Evolutionary conservation across 169 alveolate genomes (phyloP).

Genomic region (Cryptosporidium felis): DNA sequence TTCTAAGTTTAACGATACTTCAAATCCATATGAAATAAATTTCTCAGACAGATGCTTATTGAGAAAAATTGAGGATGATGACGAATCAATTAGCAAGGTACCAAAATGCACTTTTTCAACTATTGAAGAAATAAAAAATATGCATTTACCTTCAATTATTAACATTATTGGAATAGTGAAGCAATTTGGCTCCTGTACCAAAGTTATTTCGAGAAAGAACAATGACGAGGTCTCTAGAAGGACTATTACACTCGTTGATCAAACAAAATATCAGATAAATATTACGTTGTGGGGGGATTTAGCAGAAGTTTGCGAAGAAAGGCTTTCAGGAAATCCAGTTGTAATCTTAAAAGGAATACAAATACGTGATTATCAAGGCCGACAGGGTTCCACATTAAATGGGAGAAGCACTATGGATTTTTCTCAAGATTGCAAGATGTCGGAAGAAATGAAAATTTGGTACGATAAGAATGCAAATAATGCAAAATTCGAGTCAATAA

Average conservation of each 20-base stretch:
- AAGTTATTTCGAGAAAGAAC: slow-evolving; percentile 46
- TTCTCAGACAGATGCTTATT: slow-evolving; percentile 42
- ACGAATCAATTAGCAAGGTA: slow-evolving; percentile 42
- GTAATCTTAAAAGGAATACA: slow-evolving; percentile 46
- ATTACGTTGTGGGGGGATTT: slow-evolving; percentile 68
- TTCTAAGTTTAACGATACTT: slow-evolving; percentile 57
- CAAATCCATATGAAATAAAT: slow-evolving; percentile 63
- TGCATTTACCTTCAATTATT: slow-evolving; percentile 22
- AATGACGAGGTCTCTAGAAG: slow-evolving; percentile 66
- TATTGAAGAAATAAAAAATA: not conserved
- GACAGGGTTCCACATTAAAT: slow-evolving; percentile 59
- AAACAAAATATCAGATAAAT: slow-evolving; percentile 25
- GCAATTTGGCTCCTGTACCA: slow-evolving; percentile 20
- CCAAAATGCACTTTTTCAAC: slow-evolving; percentile 55
- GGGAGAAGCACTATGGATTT: slow-evolving; percentile 54
- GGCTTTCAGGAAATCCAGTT: slow-evolving; percentile 52
- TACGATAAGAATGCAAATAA: not conserved
- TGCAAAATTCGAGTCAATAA: slow-evolving; percentile 34
- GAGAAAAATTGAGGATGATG: slow-evolving; percentile 45
- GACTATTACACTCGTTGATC: slow-evolving; percentile 36
- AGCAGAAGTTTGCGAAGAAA: slow-evolving; percentile 37
- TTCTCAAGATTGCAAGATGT: not conserved
- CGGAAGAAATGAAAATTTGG: slow-evolving; percentile 13
- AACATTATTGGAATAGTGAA: slow-evolving; percentile 45
- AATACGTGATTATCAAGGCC: slow-evolving; percentile 61